phyloP scores from a whole-genome alignment of 192 early-diverging fungal genomes.

The Spizellomyces sp. region DNA sequence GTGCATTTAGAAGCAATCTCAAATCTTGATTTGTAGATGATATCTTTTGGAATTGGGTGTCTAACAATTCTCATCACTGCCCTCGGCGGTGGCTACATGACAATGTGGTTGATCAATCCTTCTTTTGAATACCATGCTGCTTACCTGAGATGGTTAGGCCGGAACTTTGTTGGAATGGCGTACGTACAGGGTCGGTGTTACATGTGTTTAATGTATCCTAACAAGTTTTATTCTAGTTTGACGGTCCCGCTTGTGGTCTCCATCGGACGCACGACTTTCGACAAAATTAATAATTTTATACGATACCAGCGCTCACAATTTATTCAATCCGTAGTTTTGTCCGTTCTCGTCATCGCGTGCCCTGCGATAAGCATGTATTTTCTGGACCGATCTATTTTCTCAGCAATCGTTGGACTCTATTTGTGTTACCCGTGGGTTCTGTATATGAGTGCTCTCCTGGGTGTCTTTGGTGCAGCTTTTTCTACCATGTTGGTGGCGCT shows the following conservation, averaged over 20 bases:
- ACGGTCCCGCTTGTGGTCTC: not conserved
- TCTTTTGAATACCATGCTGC: not conserved
- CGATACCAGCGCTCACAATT: not conserved
- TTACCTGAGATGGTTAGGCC: constrained; percentile 7
- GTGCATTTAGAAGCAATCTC: no score
- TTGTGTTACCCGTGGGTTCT: constrained; percentile 17
- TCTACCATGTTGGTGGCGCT: constrained; percentile 2
- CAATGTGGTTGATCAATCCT: constrained; percentile 1
- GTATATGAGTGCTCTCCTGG: constrained; percentile 11
- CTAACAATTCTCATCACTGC: constrained; percentile 5
- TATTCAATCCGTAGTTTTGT: not conserved
- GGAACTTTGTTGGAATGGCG: constrained; percentile 15
- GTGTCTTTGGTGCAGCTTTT: constrained; percentile 14
- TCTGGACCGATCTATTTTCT: not conserved
- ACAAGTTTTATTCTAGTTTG: no score
- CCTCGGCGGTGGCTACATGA: not conserved
- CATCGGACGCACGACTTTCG: not conserved
- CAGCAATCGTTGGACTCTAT: constrained; percentile 14
- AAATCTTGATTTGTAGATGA: no score
- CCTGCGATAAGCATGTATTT: not conserved
- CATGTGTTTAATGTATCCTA: no score
- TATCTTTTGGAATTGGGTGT: not conserved
- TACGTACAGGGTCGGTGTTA: not conserved
- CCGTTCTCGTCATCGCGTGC: not conserved
- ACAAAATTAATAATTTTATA: not conserved